Conservation (phyloP, 768 basidiomycete genomes). For the Candolleomyces eurysporus region DNA sequence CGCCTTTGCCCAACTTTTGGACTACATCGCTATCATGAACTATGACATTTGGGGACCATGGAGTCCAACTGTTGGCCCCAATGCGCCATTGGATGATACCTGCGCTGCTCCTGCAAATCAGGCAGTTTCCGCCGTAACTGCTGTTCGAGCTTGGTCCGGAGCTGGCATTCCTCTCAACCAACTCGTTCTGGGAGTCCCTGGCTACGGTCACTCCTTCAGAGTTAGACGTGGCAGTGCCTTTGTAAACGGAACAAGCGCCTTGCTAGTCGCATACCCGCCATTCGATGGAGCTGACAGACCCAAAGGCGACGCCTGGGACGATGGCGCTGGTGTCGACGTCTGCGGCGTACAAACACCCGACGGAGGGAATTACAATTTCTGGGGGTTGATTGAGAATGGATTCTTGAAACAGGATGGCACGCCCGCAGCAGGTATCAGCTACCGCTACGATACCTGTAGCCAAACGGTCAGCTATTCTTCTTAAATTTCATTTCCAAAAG, state of each 20-base stretch:
- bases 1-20: conserved; percentile 66
- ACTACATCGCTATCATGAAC: conserved; percentile 59
- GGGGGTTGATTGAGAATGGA: conserved; percentile 57
- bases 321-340: conserved; percentile 45
- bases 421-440: conserved; percentile 47
- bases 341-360: conserved; percentile 53
- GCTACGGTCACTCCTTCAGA: conserved; percentile 79
- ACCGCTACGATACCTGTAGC: conserved; percentile 62
- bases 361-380: conserved; percentile 62
- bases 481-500: too few relatives aligned
- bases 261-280: conserved; percentile 46
- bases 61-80: conserved; percentile 72
- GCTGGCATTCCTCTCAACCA: conserved; percentile 71
- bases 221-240: conserved; percentile 49
- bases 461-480: conserved; percentile 40
- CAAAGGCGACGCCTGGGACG: conserved; percentile 64
- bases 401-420: conserved; percentile 51
- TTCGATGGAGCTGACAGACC: conserved; percentile 54
- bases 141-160: conserved; percentile 66
- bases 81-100: conserved; percentile 81
- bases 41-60: conserved; percentile 70
- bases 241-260: conserved; percentile 29
- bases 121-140: conserved; percentile 72
- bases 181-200: conserved; percentile 79
- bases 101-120: conserved; percentile 63